These are phyloP conservation scores for Waitea zeae DNA, from an alignment of 1,284 basidiomycete species.

Conservation along the genomic window DNA sequence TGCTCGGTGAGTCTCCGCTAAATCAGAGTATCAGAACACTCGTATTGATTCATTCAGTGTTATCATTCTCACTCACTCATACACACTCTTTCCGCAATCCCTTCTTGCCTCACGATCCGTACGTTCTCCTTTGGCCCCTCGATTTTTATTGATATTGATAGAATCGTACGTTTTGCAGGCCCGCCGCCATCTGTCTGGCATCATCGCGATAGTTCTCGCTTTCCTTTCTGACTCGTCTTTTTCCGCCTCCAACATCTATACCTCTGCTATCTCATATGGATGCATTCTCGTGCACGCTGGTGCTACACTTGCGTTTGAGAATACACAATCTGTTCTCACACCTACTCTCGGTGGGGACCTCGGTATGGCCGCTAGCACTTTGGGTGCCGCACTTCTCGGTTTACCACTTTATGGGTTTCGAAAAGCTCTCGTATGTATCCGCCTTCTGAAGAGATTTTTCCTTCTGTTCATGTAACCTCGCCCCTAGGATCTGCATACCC, in stretches of 20 bases:
- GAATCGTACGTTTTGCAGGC: constrained; percentile 2
- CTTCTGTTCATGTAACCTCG: no score
- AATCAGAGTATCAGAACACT: not conserved
- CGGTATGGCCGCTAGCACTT: constrained; percentile 30
- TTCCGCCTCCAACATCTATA: constrained; percentile 24
- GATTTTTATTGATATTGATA: not conserved
- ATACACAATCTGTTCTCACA: constrained; percentile 36
- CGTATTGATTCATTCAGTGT: constrained; percentile 22
- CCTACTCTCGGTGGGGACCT: constrained; percentile 36
- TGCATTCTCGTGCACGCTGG: constrained; percentile 41
- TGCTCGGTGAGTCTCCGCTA: constrained; percentile 26
- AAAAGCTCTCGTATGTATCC: constrained; percentile 36
- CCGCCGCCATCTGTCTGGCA: constrained; percentile 17
- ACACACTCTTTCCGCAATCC: constrained; percentile 40
- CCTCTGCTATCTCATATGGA: constrained; percentile 40
- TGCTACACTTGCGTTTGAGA: constrained; percentile 39
- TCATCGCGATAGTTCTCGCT: constrained; percentile 25
- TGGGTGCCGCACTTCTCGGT: constrained; percentile 45
- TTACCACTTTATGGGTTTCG: constrained; percentile 46
- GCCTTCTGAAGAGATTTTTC: no score
- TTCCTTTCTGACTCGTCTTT: constrained; percentile 36
- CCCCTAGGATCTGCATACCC: no score
- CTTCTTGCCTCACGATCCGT: constrained; percentile 30
- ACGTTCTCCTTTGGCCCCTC: constrained; percentile 8
- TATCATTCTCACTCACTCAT: constrained; percentile 48